A percentile compares a stretch with the other conserved stretches of the same genome.
These are phyloP conservation scores for Sungouiozyma intestinalis DNA, from an alignment of 805 yeast genomes.

Conservation along the genomic window DNA sequence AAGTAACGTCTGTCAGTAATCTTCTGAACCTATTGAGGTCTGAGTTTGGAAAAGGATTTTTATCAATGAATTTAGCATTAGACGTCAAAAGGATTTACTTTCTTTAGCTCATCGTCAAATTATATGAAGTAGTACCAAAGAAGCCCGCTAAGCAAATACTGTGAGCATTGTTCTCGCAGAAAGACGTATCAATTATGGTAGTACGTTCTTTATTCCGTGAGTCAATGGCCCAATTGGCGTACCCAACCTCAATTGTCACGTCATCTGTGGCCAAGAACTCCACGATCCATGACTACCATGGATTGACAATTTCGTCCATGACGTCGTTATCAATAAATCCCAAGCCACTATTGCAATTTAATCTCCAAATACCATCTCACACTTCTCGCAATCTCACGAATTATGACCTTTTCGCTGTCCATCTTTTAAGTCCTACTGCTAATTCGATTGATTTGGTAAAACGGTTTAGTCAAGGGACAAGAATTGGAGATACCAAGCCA, in stretches of 20 bases:
- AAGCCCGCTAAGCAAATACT: too few species aligned
- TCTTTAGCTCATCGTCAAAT: not conserved
- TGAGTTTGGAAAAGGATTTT: not conserved
- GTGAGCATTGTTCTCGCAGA: too few species aligned
- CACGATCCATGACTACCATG: slow-evolving; percentile 28
- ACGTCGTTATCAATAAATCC: slow-evolving; percentile 74
- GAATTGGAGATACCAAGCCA: slow-evolving; percentile 36
- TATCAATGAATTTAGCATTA: too few species aligned
- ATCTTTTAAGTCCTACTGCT: slow-evolving; percentile 54
- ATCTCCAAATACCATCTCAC: slow-evolving; percentile 74
- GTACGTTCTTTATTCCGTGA: slow-evolving; percentile 4
- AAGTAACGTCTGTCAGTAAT: too few species aligned
- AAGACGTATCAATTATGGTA: not conserved
- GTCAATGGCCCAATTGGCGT: slow-evolving; percentile 36
- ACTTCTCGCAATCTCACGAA: slow-evolving; percentile 60
- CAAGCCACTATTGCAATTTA: slow-evolving; percentile 70
- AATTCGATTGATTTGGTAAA: slow-evolving; percentile 51
- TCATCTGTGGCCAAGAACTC: slow-evolving; percentile 31
- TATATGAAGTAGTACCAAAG: too few species aligned
- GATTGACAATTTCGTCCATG: slow-evolving; percentile 80
- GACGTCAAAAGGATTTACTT: too few species aligned
- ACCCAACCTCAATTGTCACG: slow-evolving; percentile 51
- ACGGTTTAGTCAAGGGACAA: slow-evolving; percentile 47
- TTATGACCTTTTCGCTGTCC: slow-evolving; percentile 56
- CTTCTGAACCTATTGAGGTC: not conserved